Evolutionary conservation across 768 basidiomycete genomes (phyloP).

Genomic region (Auricularia sp.): DNA sequence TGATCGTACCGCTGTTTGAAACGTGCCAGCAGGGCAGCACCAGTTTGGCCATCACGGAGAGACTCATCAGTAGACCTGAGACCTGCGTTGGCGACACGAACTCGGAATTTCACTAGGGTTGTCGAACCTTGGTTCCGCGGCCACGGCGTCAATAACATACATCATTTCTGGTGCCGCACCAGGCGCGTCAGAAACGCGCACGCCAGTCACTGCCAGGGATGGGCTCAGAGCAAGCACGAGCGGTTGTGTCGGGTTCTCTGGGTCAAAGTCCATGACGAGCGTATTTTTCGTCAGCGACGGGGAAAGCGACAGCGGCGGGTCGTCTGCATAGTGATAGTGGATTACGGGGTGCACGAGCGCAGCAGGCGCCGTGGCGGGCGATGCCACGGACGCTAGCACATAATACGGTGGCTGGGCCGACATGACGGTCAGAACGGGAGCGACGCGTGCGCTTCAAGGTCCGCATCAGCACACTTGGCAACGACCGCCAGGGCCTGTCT

Average conservation of each 20-base stretch:
- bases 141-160: conserved; percentile 63
- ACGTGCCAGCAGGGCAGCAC: conserved; percentile 42
- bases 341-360: conserved; percentile 59
- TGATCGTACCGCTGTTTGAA: conserved; percentile 55
- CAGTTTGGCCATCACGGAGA: conserved; percentile 32
- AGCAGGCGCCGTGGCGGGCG: conserved; percentile 19
- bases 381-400: conserved; percentile 39
- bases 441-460: not conserved
- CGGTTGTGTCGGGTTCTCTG: conserved; percentile 17
- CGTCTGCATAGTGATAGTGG: conserved; percentile 76
- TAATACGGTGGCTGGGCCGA: conserved; percentile 45
- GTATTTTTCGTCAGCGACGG: conserved; percentile 50
- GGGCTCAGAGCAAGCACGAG: conserved; percentile 35
- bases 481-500: not conserved
- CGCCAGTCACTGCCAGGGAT: conserved; percentile 39
- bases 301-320: conserved; percentile 55
- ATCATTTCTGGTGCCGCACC: conserved; percentile 48
- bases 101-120: not conserved
- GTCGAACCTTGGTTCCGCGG: conserved; percentile 40
- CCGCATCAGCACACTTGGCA: not conserved
- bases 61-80: conserved; percentile 11
- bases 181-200: conserved; percentile 64
- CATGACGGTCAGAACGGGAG: not conserved
- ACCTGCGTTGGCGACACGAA: not conserved
- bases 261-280: conserved; percentile 64